Evolutionary conservation across 176 grass and related monocot species (phyloP), one percentile per base, ranked within the genome.

Genomic region (Luzula sylvatica): DNA sequence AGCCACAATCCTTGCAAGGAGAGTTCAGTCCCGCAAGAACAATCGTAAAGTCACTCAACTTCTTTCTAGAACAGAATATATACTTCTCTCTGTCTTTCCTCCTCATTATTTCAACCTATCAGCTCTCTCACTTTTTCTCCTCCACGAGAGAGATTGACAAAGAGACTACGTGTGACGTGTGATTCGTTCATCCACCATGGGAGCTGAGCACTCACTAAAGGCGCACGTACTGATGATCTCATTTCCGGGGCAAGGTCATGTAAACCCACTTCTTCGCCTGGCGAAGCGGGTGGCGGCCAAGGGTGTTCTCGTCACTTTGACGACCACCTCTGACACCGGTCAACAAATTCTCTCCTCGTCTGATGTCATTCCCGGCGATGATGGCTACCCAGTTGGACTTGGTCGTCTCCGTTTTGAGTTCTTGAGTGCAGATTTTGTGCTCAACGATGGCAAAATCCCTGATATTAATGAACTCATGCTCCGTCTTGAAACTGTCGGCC

Each of bases 351-450:
- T 20, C 28, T 52, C 68, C 6, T 56, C 79, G 2, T 68, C 58
- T 30, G 23, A 50, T 3, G 3, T 64, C 23, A 8, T 40, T 5
- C 7, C 23, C 9, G 63, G 51, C 23, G 71, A 56, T 24, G 46
- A 44, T 1, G 75, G 82, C 48, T 12, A 61, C 40, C 30, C 47
- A 8, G 28, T 84, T 4, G 83, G 83, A 35, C 26, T 9, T 9
- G 89, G 80, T 0, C 52, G 58, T 15, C 20, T 95, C 52, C 71
- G 80, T 24, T 88, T 95, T 57, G 83, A 95, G 66, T 95, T 88
- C 70, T 14, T 88, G 44, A 30, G 56, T 5, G 72, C 71, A 11
- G 49, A 43, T 20, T 44, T 55, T 15, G 21, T 47, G 12, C 30
- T 17, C 8, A 40, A 1, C 8, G 55, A 72, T 50, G 72, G 40